phyloP scores from a whole-genome alignment of 2,329 filamentous ascomycete genomes.

The Fusarium austroafricanum region DNA sequence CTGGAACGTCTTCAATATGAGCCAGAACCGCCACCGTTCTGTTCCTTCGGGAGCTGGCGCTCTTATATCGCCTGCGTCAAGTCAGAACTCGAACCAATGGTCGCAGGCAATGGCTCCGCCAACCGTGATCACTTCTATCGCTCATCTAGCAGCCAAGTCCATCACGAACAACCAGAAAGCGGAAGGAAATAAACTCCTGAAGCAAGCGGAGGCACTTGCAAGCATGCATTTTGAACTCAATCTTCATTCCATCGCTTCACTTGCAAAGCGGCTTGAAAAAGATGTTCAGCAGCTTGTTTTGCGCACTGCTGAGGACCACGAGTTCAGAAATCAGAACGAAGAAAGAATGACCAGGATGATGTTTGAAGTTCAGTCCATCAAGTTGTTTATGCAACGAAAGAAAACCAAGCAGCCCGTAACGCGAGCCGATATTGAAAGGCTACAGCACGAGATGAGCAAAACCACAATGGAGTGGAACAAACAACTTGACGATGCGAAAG shows the following conservation, averaged over 20 bases:
- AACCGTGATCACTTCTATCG: not conserved
- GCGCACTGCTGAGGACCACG: slow-evolving; percentile 44
- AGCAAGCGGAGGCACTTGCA: slow-evolving; percentile 51
- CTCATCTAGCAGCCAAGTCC: not conserved
- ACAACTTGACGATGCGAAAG: slow-evolving; percentile 44
- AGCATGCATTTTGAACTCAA: slow-evolving; percentile 54
- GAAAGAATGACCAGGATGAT: slow-evolving; percentile 46
- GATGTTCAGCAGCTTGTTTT: slow-evolving; percentile 46
- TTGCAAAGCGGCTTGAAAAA: slow-evolving; percentile 47
- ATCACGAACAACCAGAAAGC: not conserved
- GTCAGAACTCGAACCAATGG: slow-evolving; percentile 4
- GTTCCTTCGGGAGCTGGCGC: slow-evolving; percentile 13
- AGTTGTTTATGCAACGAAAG: slow-evolving; percentile 38
- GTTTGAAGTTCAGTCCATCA: slow-evolving; percentile 49
- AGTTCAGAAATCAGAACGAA: slow-evolving; percentile 48
- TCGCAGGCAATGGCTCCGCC: not conserved
- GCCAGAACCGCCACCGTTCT: slow-evolving; percentile 27
- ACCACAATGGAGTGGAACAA: slow-evolving; percentile 30
- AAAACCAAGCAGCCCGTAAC: slow-evolving; percentile 21
- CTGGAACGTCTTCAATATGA: slow-evolving; percentile 8
- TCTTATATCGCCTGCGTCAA: slow-evolving; percentile 6
- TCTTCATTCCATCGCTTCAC: slow-evolving; percentile 46
- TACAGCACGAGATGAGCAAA: slow-evolving; percentile 36
- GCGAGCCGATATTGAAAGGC: slow-evolving; percentile 30
- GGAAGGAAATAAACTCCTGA: slow-evolving; percentile 28